phyloP scores from a whole-genome alignment of 2,329 filamentous ascomycete species.

The Cyphellophora europaea region DNA sequence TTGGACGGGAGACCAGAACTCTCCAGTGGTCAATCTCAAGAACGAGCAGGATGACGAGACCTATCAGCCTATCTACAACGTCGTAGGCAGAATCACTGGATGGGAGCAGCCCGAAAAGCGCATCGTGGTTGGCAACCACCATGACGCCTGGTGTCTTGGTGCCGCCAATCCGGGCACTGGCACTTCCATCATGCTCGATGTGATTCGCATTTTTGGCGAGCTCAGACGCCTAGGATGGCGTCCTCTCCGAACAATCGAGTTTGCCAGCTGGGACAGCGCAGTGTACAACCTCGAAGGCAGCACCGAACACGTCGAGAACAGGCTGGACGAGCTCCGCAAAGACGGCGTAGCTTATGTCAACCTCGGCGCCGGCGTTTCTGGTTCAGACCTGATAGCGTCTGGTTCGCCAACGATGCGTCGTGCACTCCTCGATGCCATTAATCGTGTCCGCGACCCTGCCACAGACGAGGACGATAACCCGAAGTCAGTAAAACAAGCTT shows the following conservation, averaged over 20 bases:
- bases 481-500: constrained; percentile 62
- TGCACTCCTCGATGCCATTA: constrained; percentile 62
- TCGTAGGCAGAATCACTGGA: constrained; percentile 76
- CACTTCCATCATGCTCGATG: constrained; percentile 82
- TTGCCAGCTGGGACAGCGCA: constrained; percentile 91
- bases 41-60: constrained; percentile 81
- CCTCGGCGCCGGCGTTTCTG: constrained; percentile 72
- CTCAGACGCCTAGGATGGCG: constrained; percentile 72
- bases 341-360: constrained; percentile 85
- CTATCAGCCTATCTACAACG: constrained; percentile 82
- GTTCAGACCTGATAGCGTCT: constrained; percentile 63
- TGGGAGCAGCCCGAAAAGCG: constrained; percentile 74
- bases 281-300: constrained; percentile 92
- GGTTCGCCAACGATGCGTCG: constrained; percentile 73
- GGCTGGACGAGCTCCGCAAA: constrained; percentile 60
- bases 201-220: constrained; percentile 75
- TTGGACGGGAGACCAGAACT: constrained; percentile 70
- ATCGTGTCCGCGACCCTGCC: constrained; percentile 63
- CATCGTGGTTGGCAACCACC: constrained; percentile 85
- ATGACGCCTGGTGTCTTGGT: constrained; percentile 86
- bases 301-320: constrained; percentile 87
- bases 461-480: constrained; percentile 39
- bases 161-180: constrained; percentile 79
- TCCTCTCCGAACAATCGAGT: constrained; percentile 87
- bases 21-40: constrained; percentile 69